Conservation (phyloP, 805 yeast species). For the Ogataea thermomethanolica region DNA sequence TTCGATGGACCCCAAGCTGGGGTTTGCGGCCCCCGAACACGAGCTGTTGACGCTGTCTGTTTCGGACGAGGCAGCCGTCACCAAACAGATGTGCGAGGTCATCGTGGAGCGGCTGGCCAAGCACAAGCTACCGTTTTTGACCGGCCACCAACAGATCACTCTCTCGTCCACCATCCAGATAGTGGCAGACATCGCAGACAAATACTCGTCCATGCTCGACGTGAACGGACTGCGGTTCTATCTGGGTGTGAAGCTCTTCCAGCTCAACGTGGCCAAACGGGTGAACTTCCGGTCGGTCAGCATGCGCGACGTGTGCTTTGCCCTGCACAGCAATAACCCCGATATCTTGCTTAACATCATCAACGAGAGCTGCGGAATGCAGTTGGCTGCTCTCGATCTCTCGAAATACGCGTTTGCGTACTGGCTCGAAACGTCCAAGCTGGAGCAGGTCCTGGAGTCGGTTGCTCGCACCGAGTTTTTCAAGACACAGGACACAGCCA, state of each 20-base stretch:
- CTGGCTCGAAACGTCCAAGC: constrained; percentile 56
- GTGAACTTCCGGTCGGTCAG: constrained; percentile 40
- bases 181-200: constrained; percentile 50
- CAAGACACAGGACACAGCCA: constrained; percentile 37
- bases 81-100: constrained; percentile 36
- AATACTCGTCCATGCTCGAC: constrained; percentile 45
- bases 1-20: constrained; percentile 26
- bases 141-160: constrained; percentile 90
- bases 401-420: constrained; percentile 60
- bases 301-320: constrained; percentile 86
- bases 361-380: constrained; percentile 38
- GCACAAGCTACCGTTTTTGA: constrained; percentile 69
- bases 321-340: constrained; percentile 75
- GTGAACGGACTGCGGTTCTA: constrained; percentile 67
- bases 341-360: constrained; percentile 56
- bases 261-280: constrained; percentile 36
- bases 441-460: constrained; percentile 55
- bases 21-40: constrained; percentile 20
- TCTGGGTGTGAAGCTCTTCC: constrained; percentile 66
- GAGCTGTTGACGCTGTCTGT: constrained; percentile 18
- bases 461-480: constrained; percentile 71
- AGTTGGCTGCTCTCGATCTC: constrained; percentile 59
- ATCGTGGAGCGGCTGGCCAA: constrained; percentile 60
- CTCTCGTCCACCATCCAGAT: constrained; percentile 67
- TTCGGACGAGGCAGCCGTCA: constrained; percentile 25